Evolutionary conservation across 1,284 basidiomycete species (phyloP).

Genomic region (Sutorius eximius): DNA sequence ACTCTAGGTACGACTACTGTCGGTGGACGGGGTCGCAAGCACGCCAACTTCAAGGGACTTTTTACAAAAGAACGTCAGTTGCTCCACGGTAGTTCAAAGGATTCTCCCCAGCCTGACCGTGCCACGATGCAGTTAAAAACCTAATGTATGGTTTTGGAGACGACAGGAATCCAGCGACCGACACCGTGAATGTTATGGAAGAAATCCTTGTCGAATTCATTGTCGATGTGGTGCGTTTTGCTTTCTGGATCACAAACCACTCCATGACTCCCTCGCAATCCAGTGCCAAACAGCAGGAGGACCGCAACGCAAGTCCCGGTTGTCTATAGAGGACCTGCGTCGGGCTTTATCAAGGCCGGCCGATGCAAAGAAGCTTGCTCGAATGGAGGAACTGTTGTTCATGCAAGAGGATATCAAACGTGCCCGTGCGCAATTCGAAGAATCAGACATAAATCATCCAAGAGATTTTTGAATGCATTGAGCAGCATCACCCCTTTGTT

Average conservation of each 20-base stretch:
- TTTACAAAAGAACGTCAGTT: constrained; percentile 77
- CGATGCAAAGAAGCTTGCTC: constrained; percentile 82
- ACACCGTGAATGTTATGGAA: constrained; percentile 90
- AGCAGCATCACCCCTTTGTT: constrained; percentile 6
- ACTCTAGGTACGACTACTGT: constrained; percentile 37
- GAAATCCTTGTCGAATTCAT: constrained; percentile 93
- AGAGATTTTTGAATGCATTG: constrained; percentile 40
- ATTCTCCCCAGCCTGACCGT: constrained; percentile 7
- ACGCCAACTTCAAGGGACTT: constrained; percentile 65
- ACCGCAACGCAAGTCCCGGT: constrained; percentile 65
- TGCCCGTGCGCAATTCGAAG: constrained; percentile 78
- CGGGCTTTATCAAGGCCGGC: constrained; percentile 72
- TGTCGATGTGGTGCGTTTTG: constrained; percentile 72
- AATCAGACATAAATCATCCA: constrained; percentile 58
- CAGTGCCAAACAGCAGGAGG: constrained; percentile 74
- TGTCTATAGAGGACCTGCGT: constrained; percentile 80
- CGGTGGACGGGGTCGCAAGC: constrained; percentile 52
- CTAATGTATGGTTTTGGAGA: constrained; percentile 97
- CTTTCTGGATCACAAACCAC: constrained; percentile 13
- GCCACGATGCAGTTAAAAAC: constrained; percentile 62
- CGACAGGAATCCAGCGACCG: constrained; percentile 81
- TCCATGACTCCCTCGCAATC: constrained; percentile 8
- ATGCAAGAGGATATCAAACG: constrained; percentile 92
- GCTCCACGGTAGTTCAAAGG: neutral
- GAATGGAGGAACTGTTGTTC: constrained; percentile 86